These are phyloP conservation scores for Carpinus viminea DNA, from an alignment of 306 rosid species.

Conservation along the genomic window DNA sequence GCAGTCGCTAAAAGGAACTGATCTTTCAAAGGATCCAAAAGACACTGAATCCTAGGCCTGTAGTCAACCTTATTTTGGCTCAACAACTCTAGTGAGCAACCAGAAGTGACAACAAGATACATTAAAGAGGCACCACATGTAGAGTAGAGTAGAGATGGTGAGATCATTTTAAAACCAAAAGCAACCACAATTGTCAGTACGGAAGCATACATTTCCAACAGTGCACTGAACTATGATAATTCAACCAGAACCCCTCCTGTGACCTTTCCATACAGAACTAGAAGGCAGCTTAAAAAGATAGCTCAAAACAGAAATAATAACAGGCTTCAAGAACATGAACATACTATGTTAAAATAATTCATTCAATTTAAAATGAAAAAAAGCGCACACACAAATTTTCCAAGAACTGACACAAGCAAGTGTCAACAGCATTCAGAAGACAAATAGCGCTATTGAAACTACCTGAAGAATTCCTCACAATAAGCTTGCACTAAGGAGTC, in stretches of 20 bases:
- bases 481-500: slow-evolving; percentile 63
- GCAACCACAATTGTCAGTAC: not conserved
- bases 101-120: not conserved
- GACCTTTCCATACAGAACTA: slow-evolving; percentile 1
- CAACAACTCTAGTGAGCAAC: not conserved
- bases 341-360: not conserved
- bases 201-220: not conserved
- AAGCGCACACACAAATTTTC: not conserved
- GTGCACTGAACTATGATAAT: not conserved
- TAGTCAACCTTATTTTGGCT: not conserved
- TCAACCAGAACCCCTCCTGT: not conserved
- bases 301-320: not conserved
- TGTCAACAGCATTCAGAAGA: slow-evolving; percentile 21
- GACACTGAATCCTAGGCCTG: not conserved
- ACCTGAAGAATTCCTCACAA: slow-evolving; percentile 70
- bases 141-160: not conserved
- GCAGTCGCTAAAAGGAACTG: not conserved
- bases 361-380: not conserved
- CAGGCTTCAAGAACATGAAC: slow-evolving; percentile 8
- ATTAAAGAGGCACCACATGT: not conserved
- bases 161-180: not conserved
- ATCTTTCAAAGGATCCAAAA: not conserved
- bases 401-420: not conserved
- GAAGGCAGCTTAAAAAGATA: not conserved
- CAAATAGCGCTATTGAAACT: slow-evolving; percentile 29